Evolutionary conservation across 1,284 basidiomycete species (phyloP).

Genomic region (Papiliotrema laurentii): DNA sequence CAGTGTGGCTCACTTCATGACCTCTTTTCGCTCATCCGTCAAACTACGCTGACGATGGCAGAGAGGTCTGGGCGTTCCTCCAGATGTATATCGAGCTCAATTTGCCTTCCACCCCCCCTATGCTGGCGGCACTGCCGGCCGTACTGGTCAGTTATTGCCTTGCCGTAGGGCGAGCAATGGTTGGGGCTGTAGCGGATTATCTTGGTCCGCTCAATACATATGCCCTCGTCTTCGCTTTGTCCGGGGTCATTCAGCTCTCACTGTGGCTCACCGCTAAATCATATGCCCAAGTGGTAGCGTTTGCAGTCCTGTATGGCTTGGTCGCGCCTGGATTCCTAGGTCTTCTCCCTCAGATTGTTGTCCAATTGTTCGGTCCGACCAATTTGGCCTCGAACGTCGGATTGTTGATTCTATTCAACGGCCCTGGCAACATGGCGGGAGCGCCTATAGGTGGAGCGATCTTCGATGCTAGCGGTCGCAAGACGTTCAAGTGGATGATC

Average conservation of each 20-base stretch:
- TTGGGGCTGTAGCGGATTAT: slow-evolving; percentile 23
- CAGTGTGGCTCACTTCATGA: slow-evolving; percentile 6
- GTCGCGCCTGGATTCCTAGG: slow-evolving; percentile 31
- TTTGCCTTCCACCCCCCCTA: slow-evolving; percentile 12
- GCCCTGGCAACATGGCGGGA: slow-evolving; percentile 18
- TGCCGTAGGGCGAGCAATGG: slow-evolving; percentile 20
- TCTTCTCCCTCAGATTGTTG: slow-evolving; percentile 32
- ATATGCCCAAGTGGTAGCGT: slow-evolving; percentile 18
- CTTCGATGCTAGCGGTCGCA: slow-evolving; percentile 17
- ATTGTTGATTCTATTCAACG: slow-evolving; percentile 17
- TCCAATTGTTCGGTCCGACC: slow-evolving; percentile 28
- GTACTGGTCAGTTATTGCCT: slow-evolving; percentile 19
- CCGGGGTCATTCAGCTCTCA: slow-evolving; percentile 18
- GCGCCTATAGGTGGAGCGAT: slow-evolving; percentile 23
- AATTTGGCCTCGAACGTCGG: slow-evolving; percentile 36
- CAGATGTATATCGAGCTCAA: slow-evolving; percentile 18
- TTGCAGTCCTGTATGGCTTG: slow-evolving; percentile 22
- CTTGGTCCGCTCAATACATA: slow-evolving; percentile 27
- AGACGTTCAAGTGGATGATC: slow-evolving; percentile 25
- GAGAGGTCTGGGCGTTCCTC: slow-evolving; percentile 23
- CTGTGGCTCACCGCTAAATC: slow-evolving; percentile 28
- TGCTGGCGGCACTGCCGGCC: slow-evolving; percentile 19
- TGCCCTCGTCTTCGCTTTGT: slow-evolving; percentile 19
- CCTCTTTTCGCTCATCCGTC: not conserved
- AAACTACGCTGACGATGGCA: slow-evolving; percentile 3